phyloP scores from a whole-genome alignment of 345 rosid genomes.

The Eucalyptus virginea region DNA sequence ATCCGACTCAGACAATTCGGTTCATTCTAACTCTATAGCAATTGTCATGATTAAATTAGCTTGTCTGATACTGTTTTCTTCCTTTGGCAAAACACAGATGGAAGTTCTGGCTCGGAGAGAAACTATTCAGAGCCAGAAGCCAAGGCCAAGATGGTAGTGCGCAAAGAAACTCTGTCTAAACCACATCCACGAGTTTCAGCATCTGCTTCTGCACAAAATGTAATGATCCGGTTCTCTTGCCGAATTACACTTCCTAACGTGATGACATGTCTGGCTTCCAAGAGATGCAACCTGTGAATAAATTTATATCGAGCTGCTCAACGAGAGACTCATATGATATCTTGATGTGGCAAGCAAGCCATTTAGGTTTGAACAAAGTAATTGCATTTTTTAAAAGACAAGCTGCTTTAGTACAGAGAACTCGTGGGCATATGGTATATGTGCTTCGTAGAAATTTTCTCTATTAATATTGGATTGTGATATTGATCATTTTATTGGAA shows the following conservation, averaged over 20 bases:
- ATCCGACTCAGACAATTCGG: slow-evolving; percentile 16
- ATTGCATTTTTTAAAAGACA: background rate
- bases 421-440: background rate
- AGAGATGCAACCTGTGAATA: background rate
- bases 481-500: background rate
- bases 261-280: background rate
- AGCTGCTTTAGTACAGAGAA: background rate
- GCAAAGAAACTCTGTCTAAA: slow-evolving; percentile 37
- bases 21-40: background rate
- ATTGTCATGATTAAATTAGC: background rate
- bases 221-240: slow-evolving; percentile 4
- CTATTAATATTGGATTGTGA: background rate
- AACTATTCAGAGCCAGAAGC: slow-evolving; percentile 62
- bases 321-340: background rate
- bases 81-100: slow-evolving; percentile 26
- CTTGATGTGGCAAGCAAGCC: background rate
- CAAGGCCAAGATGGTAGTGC: slow-evolving; percentile 35
- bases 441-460: background rate
- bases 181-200: slow-evolving; percentile 21
- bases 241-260: background rate
- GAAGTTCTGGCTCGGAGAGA: slow-evolving; percentile 65
- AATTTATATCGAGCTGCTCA: background rate
- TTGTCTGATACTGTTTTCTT: background rate
- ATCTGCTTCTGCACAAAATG: slow-evolving; percentile 41
- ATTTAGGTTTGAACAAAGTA: background rate